Evolutionary conservation across 2,329 filamentous ascomycete species (phyloP).

Genomic region (Pyricularia sp.): DNA sequence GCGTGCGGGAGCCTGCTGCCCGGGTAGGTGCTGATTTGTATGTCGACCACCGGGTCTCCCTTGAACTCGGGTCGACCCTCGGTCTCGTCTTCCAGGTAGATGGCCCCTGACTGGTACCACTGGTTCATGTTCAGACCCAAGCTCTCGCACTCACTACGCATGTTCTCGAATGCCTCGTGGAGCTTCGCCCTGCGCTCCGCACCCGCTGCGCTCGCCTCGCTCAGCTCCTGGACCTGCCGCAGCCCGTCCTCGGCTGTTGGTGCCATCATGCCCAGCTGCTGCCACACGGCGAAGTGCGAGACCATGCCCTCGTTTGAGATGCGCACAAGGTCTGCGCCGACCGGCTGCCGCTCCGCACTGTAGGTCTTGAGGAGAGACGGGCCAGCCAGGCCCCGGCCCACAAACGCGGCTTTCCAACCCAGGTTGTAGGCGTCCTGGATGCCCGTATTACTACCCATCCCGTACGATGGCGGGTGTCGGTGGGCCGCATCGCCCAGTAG

Average conservation of each 20-base stretch:
- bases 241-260: conserved; percentile 27
- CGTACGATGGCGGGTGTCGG: conserved; percentile 48
- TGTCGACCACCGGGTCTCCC: conserved; percentile 28
- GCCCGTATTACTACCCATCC: conserved; percentile 48
- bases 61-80: conserved; percentile 11
- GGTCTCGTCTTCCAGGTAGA: conserved; percentile 33
- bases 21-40: conserved; percentile 44
- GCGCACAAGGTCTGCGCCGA: conserved; percentile 36
- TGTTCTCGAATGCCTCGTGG: conserved; percentile 29
- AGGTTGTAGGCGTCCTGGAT: conserved; percentile 45
- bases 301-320: conserved; percentile 47
- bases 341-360: conserved; percentile 36
- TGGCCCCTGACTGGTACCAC: conserved; percentile 33
- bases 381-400: conserved; percentile 26
- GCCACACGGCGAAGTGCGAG: conserved; percentile 37
- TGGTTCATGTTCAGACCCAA: conserved; percentile 53
- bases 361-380: conserved; percentile 31
- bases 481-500: conserved; percentile 50
- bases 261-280: conserved; percentile 33
- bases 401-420: conserved; percentile 27
- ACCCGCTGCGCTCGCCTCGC: conserved; percentile 25
- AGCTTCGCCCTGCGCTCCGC: conserved; percentile 27
- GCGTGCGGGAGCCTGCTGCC: conserved; percentile 51
- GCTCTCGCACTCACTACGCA: conserved; percentile 40
- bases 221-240: conserved; percentile 28